A percentile compares a stretch with the other conserved stretches of the same genome.
phyloP scores from a whole-genome alignment of 768 basidiomycete genomes.

The Mycena galopus region DNA sequence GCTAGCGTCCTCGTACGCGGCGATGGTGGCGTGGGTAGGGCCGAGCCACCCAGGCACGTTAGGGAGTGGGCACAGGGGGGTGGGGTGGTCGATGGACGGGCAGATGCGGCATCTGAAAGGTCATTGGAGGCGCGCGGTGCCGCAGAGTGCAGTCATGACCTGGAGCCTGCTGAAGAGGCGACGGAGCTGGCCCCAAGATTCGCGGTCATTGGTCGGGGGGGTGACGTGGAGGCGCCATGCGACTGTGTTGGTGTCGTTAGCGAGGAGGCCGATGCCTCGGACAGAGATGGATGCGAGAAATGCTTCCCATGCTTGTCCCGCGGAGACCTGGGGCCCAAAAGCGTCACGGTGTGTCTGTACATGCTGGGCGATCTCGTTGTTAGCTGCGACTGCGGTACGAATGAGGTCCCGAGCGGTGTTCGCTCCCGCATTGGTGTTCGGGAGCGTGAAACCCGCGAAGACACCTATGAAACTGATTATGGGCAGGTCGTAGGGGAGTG shows the following conservation, averaged over 20 bases:
- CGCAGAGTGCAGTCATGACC: not conserved
- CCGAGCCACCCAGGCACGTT: slow-evolving; percentile 3
- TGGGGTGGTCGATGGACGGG: slow-evolving; percentile 16
- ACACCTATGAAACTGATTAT: not conserved
- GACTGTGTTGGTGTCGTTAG: too few relatives aligned
- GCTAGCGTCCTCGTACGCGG: not conserved
- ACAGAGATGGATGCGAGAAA: too few relatives aligned
- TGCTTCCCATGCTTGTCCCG: too few relatives aligned
- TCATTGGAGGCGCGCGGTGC: not conserved
- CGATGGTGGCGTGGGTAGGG: slow-evolving; percentile 11
- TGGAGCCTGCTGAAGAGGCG: not conserved
- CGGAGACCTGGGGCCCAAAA: too few relatives aligned
- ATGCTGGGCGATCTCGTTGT: too few relatives aligned
- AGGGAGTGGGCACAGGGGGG: slow-evolving; percentile 10
- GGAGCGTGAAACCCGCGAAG: too few relatives aligned
- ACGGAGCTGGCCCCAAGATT: not conserved
- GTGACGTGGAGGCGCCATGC: not conserved
- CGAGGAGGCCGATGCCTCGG: too few relatives aligned
- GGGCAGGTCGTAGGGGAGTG: not conserved
- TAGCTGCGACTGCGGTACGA: too few relatives aligned
- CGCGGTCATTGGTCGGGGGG: not conserved
- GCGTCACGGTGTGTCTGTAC: too few relatives aligned
- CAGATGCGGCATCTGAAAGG: slow-evolving; percentile 5
- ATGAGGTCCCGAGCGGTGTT: too few relatives aligned
- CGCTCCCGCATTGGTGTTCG: too few relatives aligned